Conservation (phyloP, 257 asterid species). For the Rehmannia glutinosa region DNA sequence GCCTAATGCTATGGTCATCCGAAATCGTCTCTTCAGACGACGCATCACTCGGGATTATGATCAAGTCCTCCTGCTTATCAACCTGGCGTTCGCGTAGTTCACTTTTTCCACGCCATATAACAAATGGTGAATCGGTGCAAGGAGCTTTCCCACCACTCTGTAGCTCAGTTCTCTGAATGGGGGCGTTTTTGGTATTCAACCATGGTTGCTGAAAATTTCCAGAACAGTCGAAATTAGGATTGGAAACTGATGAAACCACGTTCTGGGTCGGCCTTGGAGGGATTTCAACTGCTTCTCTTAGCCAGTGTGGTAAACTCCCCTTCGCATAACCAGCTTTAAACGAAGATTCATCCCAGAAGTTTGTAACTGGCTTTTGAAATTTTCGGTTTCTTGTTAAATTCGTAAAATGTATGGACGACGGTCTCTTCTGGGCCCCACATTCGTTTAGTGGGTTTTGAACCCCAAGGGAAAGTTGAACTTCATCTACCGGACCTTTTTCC, state of each 20-base stretch:
- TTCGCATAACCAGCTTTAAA: conserved; percentile 11
- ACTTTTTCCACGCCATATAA: neutral
- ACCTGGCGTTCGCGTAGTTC: neutral
- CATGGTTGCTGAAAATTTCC: conserved; percentile 18
- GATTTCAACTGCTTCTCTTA: conserved; percentile 39
- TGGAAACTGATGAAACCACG: neutral
- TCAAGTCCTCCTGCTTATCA: conserved; percentile 35
- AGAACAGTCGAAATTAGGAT: conserved; percentile 6
- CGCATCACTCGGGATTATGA: conserved; percentile 54
- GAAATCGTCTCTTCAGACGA: conserved; percentile 83
- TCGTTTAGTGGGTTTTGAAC: conserved; percentile 1
- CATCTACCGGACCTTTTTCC: conserved; percentile 2
- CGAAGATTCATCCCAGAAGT: conserved; percentile 20
- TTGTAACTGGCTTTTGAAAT: conserved; percentile 22
- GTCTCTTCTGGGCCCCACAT: conserved; percentile 9
- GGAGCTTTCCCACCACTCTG: conserved; percentile 17
- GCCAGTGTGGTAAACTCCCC: conserved; percentile 59
- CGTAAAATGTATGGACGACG: neutral
- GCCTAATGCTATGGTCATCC: conserved; percentile 37
- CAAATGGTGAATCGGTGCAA: neutral
- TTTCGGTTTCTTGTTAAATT: conserved; percentile 13
- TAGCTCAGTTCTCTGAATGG: neutral
- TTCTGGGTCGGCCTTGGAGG: conserved; percentile 28
- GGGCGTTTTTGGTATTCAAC: conserved; percentile 3
- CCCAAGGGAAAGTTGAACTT: conserved; percentile 39